A percentile compares a stretch with the other conserved stretches of the same genome.
These are phyloP conservation scores for Beauveria pseudobassiana DNA, from an alignment of 2,329 filamentous ascomycete species.

Conservation along the genomic window DNA sequence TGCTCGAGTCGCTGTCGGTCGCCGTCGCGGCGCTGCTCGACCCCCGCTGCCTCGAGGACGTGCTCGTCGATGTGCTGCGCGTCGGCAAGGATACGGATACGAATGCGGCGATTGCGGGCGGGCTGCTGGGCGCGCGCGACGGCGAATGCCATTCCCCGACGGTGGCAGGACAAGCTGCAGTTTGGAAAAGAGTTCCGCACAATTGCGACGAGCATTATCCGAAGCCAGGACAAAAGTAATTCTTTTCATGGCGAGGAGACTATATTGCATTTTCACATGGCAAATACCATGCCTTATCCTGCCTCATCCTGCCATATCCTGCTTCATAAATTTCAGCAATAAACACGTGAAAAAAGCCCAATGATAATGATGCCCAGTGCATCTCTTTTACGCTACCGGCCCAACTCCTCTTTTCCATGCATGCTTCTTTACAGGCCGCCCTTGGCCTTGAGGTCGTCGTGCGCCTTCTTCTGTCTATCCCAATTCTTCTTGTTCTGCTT, in stretches of 20 bases:
- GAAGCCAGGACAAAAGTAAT: background rate
- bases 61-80: slow-evolving; percentile 37
- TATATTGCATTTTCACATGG: background rate
- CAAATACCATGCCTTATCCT: background rate
- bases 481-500: slow-evolving; percentile 88
- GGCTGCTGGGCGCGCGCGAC: slow-evolving; percentile 36
- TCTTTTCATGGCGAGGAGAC: too few relatives aligned
- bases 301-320: background rate
- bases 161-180: slow-evolving; percentile 33
- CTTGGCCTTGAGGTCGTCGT: slow-evolving; percentile 50
- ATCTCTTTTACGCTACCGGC: background rate
- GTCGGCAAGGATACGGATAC: slow-evolving; percentile 40
- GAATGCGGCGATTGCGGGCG: slow-evolving; percentile 38
- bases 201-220: background rate
- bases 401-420: slow-evolving; percentile 9
- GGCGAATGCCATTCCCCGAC: slow-evolving; percentile 33
- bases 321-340: background rate
- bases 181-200: slow-evolving; percentile 30
- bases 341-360: background rate
- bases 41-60: slow-evolving; percentile 30
- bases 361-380: background rate
- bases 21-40: slow-evolving; percentile 37
- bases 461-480: slow-evolving; percentile 81
- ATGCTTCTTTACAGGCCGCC: slow-evolving; percentile 17
- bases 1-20: slow-evolving; percentile 34